Base-by-base conservation (phyloP, 768 basidiomycete species). In the Steccherinum ochraceum region DNA sequence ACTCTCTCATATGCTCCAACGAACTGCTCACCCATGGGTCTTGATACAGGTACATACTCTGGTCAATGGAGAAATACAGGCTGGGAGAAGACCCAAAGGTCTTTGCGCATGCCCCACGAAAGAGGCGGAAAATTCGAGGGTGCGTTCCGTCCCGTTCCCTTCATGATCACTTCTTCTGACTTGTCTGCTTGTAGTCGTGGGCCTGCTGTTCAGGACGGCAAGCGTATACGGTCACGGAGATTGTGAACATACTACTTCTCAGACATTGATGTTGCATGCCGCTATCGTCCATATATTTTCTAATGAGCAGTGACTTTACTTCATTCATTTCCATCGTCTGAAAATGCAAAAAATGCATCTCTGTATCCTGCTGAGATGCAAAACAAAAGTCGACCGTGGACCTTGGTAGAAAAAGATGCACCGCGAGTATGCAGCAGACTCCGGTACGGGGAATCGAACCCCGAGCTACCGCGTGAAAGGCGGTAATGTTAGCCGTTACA, bases 111-210 rank as follows among this genome's bases (percentile, higher is more conserved):
- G 79, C 81, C 48, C 64, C 75, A 11, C 77, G 64, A 58, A 78
- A 85, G n/a, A 86, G 80, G 67, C 92, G 89, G 72, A 86, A 77
- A 55, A 74, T 85, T 61, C 75, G 90, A 72, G 89, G 89, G 90
- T 91, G 56, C 60, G 84, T 73, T 12, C 20, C 4, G 23, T 43
- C 58, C 11, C 50, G 27, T 19, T n/a, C 12, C n/a, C n/a, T n/a
- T n/a, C n/a, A 47, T 5, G 7, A 43, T 49, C 52, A 30, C 49
- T 27, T 20, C 12, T 40, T 42, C 13, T 24, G 49, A 43, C 41
- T 23, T 21, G 11, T 24, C 44, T n/a, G 13, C 21, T 46, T 16
- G 41, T 50, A 89, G 88, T 41, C 84, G 85, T 74, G 88, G 88
- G 1, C 86, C 88, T 1, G 73, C 78, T 30, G 79, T 87, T 5